These are phyloP conservation scores for Verticillium klebahnii DNA, from an alignment of 2,329 filamentous ascomycete species.

Conservation along the genomic window DNA sequence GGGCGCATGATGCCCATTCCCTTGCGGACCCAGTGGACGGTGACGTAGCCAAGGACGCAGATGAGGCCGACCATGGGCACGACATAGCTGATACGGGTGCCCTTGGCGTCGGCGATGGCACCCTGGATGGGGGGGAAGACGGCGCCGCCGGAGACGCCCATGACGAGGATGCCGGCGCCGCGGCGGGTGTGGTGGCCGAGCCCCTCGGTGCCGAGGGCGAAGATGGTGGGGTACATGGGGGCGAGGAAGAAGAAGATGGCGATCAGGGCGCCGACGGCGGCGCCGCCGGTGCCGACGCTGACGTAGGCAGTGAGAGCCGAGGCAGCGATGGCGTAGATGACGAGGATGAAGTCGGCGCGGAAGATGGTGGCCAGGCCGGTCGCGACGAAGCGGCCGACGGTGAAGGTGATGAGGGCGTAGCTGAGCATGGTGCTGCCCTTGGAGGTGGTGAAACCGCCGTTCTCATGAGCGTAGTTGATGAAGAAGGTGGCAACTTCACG, in stretches of 20 bases:
- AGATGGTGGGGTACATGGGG: slow-evolving; percentile 56
- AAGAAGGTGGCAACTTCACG: slow-evolving; percentile 54
- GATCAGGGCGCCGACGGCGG: slow-evolving; percentile 51
- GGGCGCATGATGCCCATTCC: slow-evolving; percentile 23
- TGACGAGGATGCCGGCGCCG: slow-evolving; percentile 60
- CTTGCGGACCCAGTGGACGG: slow-evolving; percentile 24
- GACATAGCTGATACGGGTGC: slow-evolving; percentile 35
- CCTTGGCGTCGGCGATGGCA: slow-evolving; percentile 32
- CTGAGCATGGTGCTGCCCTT: slow-evolving; percentile 17
- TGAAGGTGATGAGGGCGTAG: slow-evolving; percentile 31
- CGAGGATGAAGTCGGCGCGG: slow-evolving; percentile 12
- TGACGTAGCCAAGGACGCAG: slow-evolving; percentile 26
- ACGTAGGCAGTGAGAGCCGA: slow-evolving; percentile 29
- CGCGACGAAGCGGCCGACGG: slow-evolving; percentile 52
- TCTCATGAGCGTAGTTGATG: slow-evolving; percentile 65
- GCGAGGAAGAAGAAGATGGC: slow-evolving; percentile 53
- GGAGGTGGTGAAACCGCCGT: slow-evolving; percentile 39
- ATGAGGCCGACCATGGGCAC: slow-evolving; percentile 37
- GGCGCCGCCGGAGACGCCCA: slow-evolving; percentile 50
- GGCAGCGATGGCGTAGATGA: slow-evolving; percentile 33
- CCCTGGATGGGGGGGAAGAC: slow-evolving; percentile 50
- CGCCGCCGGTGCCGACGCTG: slow-evolving; percentile 34
- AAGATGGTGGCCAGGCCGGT: slow-evolving; percentile 48
- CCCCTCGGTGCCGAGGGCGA: slow-evolving; percentile 52
- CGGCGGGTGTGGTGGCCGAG: slow-evolving; percentile 72